Conservation (phyloP, 331 rosid genomes). For the Phaseolus coccineus region DNA sequence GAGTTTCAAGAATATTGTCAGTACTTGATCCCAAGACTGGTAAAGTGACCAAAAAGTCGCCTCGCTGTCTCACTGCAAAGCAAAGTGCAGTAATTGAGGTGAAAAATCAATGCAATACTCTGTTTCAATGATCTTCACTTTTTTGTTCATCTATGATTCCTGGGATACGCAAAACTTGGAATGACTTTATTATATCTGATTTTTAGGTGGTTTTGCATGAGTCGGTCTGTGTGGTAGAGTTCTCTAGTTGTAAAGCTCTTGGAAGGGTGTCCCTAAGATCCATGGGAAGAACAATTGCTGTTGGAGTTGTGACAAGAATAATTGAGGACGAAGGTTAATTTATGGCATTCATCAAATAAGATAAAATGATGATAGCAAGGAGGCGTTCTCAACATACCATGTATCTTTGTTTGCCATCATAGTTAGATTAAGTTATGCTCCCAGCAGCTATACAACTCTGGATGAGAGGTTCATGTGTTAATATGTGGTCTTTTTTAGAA, state of each 20-base stretch:
- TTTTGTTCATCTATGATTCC: not conserved
- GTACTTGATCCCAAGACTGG: slow-evolving; percentile 90
- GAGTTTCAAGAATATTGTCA: slow-evolving; percentile 72
- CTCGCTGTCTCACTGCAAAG: slow-evolving; percentile 85
- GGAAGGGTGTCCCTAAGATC: slow-evolving; percentile 82
- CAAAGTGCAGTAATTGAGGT: slow-evolving; percentile 96
- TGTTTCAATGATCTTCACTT: slow-evolving; percentile 13
- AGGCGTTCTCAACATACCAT: slow-evolving; percentile 34
- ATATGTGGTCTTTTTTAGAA: slow-evolving; percentile 29
- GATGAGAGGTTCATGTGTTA: slow-evolving; percentile 40
- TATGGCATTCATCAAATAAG: slow-evolving; percentile 17
- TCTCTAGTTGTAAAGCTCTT: slow-evolving; percentile 75
- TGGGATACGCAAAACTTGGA: slow-evolving; percentile 2
- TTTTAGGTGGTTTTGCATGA: slow-evolving; percentile 74
- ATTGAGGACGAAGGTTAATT: slow-evolving; percentile 49
- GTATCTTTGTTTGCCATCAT: slow-evolving; percentile 27
- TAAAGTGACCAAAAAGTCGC: slow-evolving; percentile 78
- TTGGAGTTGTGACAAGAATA: slow-evolving; percentile 61
- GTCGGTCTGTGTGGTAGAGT: slow-evolving; percentile 81
- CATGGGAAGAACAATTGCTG: slow-evolving; percentile 64
- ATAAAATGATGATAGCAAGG: not conserved
- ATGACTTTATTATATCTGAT: slow-evolving; percentile 22
- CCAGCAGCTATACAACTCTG: slow-evolving; percentile 28
- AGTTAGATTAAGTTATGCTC: slow-evolving; percentile 27
- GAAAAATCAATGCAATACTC: slow-evolving; percentile 38